Evolutionary conservation across 179 eudicot genomes (phyloP).

Genomic region (Heliamphora pulchella): DNA sequence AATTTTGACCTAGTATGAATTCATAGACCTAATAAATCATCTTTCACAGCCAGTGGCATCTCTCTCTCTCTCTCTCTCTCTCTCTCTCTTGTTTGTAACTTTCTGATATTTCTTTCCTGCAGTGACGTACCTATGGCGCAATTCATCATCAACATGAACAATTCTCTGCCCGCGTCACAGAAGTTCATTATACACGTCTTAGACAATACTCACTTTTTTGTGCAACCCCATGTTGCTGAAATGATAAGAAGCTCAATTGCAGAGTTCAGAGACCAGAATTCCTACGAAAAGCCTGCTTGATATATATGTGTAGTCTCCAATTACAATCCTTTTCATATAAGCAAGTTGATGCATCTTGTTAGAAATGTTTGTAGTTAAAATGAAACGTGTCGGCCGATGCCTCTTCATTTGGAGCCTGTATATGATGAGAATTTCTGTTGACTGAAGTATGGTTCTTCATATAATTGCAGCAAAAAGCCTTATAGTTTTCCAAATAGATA

Average conservation of each 20-base stretch:
- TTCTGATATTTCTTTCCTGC: constrained; percentile 21
- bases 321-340: too few species aligned
- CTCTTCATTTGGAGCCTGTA: too few species aligned
- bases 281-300: constrained; percentile 79
- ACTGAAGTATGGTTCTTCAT: too few species aligned
- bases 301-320: not conserved
- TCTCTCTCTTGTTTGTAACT: not conserved
- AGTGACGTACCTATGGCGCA: constrained; percentile 90
- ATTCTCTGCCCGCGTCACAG: constrained; percentile 48
- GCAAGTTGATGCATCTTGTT: too few species aligned
- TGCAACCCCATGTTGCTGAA: constrained; percentile 59
- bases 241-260: constrained; percentile 66
- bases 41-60: not conserved
- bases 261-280: constrained; percentile 70
- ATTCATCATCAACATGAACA: constrained; percentile 60
- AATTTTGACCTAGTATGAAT: not conserved
- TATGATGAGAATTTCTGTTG: too few species aligned
- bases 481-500: too few species aligned
- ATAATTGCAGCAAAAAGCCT: too few species aligned
- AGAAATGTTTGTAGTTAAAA: too few species aligned
- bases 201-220: constrained; percentile 70
- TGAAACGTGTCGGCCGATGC: too few species aligned
- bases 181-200: constrained; percentile 70
- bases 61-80: not conserved
- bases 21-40: not conserved